These are phyloP conservation scores for Cardamine resedifolia DNA, from an alignment of 345 rosid genomes.

Conservation along the genomic window DNA sequence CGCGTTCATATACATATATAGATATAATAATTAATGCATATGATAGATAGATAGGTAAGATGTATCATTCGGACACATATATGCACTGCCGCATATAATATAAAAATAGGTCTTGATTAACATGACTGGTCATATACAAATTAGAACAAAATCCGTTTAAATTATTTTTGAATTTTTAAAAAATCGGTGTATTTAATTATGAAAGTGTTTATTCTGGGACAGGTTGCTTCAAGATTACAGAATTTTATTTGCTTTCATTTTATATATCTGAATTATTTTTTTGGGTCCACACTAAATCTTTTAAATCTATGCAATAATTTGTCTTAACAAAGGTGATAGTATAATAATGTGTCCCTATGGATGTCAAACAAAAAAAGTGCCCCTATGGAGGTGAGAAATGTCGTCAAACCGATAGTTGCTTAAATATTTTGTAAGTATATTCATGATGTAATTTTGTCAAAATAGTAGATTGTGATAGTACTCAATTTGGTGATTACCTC, in stretches of 20 bases:
- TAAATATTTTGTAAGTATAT: slow-evolving; percentile 1
- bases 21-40: neutral
- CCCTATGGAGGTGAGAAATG: neutral
- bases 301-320: neutral
- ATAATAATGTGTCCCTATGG: neutral
- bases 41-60: neutral
- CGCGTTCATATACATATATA: neutral
- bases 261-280: too few relatives aligned
- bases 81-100: neutral
- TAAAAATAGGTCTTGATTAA: neutral
- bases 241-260: neutral
- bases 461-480: slow-evolving; percentile 26
- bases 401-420: neutral
- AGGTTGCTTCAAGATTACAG: neutral
- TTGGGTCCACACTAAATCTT: neutral
- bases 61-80: neutral
- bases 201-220: neutral
- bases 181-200: neutral
- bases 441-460: slow-evolving; percentile 27
- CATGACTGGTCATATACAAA: neutral
- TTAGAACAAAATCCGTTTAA: neutral
- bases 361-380: neutral
- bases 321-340: neutral
- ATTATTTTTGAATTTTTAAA: neutral
- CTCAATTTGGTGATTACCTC: slow-evolving; percentile 32